Evolutionary conservation across 2,329 filamentous ascomycete genomes (phyloP).

Genomic region (Alternaria triticina): DNA sequence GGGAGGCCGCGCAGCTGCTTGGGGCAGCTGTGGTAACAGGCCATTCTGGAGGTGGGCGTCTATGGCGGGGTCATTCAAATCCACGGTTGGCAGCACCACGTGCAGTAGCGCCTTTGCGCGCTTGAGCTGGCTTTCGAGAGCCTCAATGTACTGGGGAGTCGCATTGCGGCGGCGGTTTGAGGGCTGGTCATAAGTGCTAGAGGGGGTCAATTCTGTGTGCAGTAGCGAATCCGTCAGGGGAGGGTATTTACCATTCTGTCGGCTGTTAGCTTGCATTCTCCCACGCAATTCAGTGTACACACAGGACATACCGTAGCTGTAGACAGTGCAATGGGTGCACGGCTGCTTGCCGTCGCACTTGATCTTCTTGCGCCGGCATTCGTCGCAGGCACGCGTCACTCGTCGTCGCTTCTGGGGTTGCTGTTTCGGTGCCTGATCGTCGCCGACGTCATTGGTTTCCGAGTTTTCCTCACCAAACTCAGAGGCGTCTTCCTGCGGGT

Average conservation of each 20-base stretch:
- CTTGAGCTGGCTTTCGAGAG: slow-evolving; percentile 80
- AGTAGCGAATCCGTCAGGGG: not conserved
- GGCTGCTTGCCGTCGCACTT: slow-evolving; percentile 63
- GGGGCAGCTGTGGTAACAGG: slow-evolving; percentile 52
- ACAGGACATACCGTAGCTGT: slow-evolving; percentile 80
- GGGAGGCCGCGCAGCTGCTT: slow-evolving; percentile 28
- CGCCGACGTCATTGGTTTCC: slow-evolving; percentile 40
- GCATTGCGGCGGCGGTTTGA: slow-evolving; percentile 91
- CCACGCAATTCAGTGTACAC: slow-evolving; percentile 1
- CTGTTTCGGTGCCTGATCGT: slow-evolving; percentile 43
- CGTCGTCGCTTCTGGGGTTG: slow-evolving; percentile 51
- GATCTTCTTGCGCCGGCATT: slow-evolving; percentile 58
- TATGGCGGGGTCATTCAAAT: slow-evolving; percentile 83
- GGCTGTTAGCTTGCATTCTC: slow-evolving; percentile 19
- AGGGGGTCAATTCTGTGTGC: slow-evolving; percentile 2
- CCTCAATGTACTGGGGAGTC: slow-evolving; percentile 90
- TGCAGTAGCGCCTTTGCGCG: slow-evolving; percentile 81
- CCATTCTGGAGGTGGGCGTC: slow-evolving; percentile 79
- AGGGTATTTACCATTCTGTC: slow-evolving; percentile 67
- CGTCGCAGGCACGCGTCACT: slow-evolving; percentile 53
- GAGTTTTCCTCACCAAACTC: slow-evolving; percentile 42
- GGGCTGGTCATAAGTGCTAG: slow-evolving; percentile 83
- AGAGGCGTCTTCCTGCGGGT: slow-evolving; percentile 38
- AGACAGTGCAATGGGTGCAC: slow-evolving; percentile 91
- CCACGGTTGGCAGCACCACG: slow-evolving; percentile 81